Base-by-base conservation (phyloP, 805 yeast species). In the Metschnikowia kunwiensis region DNA sequence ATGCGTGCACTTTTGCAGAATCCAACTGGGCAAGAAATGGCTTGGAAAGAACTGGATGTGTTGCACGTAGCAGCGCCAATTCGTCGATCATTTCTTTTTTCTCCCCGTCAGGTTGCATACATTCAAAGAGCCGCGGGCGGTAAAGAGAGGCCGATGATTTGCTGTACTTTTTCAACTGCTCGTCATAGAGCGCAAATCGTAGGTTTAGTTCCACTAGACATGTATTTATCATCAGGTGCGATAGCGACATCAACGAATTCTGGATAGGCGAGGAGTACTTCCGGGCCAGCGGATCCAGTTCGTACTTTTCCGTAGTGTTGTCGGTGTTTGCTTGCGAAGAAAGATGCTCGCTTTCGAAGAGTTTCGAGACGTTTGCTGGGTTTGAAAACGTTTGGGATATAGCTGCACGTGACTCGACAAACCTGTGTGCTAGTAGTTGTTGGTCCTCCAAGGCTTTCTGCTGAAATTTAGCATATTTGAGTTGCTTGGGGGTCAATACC, bases 131-230 rank as follows among this genome's bases (percentile, higher is more conserved):
- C 27, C 50, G 27, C 6, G 42, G 42, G 14, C 58, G 44, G 20
- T 47, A 42, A 9, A 55, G 19, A 13, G 13, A 26, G 26, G 10
- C 24, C 20, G 18, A 14, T 6, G 11, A 12, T 15, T 8, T 27
- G 11, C 10, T 25, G 15, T 9, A 42, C 38, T 33, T 29, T 23
- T 19, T 30, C 3, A 31, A 30, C 3, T 7, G 27, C 12, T 36
- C 32, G 9, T 46, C 33, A 25, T 46, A 32, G 6, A 57, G 44
- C 19, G 54, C 29, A 11, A 32, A 44, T 12, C 57, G 40, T 4
- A 63, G 24, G 35, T 60, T 61, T 32, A 63, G 37, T 27, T 63
- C 67, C 7, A 57, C 56, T 22, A 60, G 35, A 5, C 60, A 40
- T 5, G 58, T 34, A 20, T 54, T 58, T n/a, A 60, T 30, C 10